Evolutionary conservation across 2,329 filamentous ascomycete species (phyloP).

Genomic region (Zasmidium cellare): DNA sequence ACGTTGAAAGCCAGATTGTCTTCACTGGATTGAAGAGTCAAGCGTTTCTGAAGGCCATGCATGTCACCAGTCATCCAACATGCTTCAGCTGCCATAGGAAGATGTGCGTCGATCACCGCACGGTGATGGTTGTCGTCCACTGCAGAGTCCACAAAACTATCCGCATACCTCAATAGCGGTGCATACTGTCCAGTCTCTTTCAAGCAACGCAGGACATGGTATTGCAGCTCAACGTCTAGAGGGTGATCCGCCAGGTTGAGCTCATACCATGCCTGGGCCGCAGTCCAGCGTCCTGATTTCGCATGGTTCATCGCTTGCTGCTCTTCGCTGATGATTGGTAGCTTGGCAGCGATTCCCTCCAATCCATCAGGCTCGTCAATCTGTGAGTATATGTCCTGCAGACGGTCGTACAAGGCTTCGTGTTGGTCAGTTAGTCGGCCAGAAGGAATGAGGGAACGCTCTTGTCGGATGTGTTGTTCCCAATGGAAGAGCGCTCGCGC

Average conservation of each 20-base stretch:
- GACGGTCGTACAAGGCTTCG: constrained; percentile 56
- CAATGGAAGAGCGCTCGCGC: constrained; percentile 90
- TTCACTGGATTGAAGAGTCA: constrained; percentile 19
- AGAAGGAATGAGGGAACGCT: constrained; percentile 41
- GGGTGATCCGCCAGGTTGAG: constrained; percentile 80
- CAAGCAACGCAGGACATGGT: constrained; percentile 81
- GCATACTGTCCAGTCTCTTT: constrained; percentile 90
- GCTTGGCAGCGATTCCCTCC: constrained; percentile 86
- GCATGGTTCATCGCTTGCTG: constrained; percentile 91
- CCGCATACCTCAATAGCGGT: constrained; percentile 75
- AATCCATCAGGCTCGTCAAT: constrained; percentile 98
- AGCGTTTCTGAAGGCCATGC: constrained; percentile 69
- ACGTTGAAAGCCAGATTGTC: constrained; percentile 73
- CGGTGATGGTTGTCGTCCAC: constrained; percentile 8
- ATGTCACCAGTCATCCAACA: constrained; percentile 88
- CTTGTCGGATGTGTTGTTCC: constrained; percentile 79
- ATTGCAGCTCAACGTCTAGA: constrained; percentile 72
- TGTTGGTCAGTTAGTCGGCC: constrained; percentile 41
- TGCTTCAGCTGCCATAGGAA: constrained; percentile 86
- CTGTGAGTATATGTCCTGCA: constrained; percentile 93
- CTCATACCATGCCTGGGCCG: constrained; percentile 97
- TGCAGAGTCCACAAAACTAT: constrained; percentile 59
- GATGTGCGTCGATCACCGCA: constrained; percentile 24
- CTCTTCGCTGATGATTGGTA: constrained; percentile 84
- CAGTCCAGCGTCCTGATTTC: constrained; percentile 89